Base-by-base conservation (phyloP, 306 rosid species). In the Comarum palustre region DNA sequence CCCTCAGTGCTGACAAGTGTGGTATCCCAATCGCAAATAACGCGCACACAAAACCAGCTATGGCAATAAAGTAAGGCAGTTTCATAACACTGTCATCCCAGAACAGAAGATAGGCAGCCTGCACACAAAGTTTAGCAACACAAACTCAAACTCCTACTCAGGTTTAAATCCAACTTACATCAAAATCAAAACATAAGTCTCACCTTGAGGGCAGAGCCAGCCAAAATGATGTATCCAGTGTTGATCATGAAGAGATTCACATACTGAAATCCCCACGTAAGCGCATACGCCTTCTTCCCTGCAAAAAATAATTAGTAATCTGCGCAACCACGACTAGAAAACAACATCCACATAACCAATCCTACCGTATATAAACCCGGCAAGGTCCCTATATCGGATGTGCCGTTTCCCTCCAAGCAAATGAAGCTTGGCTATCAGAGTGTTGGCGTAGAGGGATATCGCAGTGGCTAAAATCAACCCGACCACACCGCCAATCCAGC, bases 221-320 rank as follows among this genome's bases (percentile, higher is more conserved):
- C 98, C 81, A 94, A 82, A 79, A 94, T 94, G 81, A 94, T 83
- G 36, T 1, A 94, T 10, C 97, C 99, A 1, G 88, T 84, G 77
- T 94, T 94, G 58, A 94, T 94, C 97, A 94, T 94, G 83, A 94
- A 94, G 79, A 94, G 97, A 78, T 94, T 94, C 80, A 83, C 79
- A 79, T 91, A 94, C 70, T 94, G 98, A 81, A 94, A 81, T 38
- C 82, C 79, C 98, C 99, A 94, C 17, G 97, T 94, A 34, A 91
- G 92, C 32, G 71, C 66, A 84, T 94, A 94, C 39, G 96, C 92
- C 59, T 78, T 91, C 71, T 74, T 85, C 57, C 98, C 98, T 94
- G 89, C 68, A 84, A 83, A 41, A 41, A 42, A 0, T 45, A 34
- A 34, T 39, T 36, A 55, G 54, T 43, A 19, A 29, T 61, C 43